Percentiles rank a stretch among this genome's conserved stretches.
Evolutionary conservation across 345 rosid genomes (phyloP).

Genomic region (Citrus maxima): DNA sequence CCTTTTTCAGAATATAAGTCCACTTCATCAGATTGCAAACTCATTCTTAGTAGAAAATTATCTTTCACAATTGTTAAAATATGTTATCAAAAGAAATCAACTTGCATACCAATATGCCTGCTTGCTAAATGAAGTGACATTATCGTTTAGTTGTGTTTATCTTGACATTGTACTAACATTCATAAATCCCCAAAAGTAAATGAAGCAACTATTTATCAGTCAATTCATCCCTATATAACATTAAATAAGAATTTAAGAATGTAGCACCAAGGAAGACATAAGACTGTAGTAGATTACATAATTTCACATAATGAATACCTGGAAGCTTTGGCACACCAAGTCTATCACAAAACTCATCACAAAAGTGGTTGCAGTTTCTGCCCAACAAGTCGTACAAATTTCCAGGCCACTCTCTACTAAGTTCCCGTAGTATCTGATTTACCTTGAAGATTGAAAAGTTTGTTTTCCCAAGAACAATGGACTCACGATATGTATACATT

Average conservation of each 20-base stretch:
- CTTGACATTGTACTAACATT: neutral
- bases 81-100: neutral
- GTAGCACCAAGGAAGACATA: neutral
- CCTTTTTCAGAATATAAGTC: neutral
- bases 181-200: neutral
- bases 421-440: conserved; percentile 75
- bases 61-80: neutral
- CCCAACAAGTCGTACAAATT: conserved; percentile 68
- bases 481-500: conserved; percentile 83
- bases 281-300: neutral
- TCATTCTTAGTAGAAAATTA: neutral
- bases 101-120: neutral
- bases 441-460: conserved; percentile 55
- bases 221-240: conserved; percentile 1
- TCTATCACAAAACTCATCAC: conserved; percentile 76
- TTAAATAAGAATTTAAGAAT: neutral
- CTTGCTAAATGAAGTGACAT: neutral
- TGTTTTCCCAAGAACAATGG: conserved; percentile 70
- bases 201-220: neutral
- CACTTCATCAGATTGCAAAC: neutral
- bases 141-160: neutral
- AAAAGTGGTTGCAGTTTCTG: conserved; percentile 94
- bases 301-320: conserved; percentile 40
- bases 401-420: conserved; percentile 91
- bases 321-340: conserved; percentile 94